Evolutionary conservation across 345 rosid genomes (phyloP), one percentile per base, ranked within the genome.

Genomic region (Cardamine resedifolia): DNA sequence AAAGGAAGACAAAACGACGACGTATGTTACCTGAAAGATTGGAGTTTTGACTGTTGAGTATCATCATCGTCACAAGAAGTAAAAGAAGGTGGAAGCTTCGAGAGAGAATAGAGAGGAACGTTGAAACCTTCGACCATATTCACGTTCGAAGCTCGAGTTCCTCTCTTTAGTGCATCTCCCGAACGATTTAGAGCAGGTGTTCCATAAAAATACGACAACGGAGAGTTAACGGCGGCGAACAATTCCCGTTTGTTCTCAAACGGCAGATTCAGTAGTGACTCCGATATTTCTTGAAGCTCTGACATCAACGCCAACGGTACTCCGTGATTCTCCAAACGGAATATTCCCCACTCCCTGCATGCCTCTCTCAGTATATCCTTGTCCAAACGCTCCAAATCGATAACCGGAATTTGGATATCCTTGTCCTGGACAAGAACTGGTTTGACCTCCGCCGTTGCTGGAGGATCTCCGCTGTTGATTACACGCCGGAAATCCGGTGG

Each of bases 161-260:
- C 79, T 14, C 74, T 73, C 9, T 61, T 30, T 0, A 90, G 53
- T 70, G 90, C 86, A 53, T 77, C 60, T 24, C 98, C 96, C 0
- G 91, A 79, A 4, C 79, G 83, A 19, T 86, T 85, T 0, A 92
- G 77, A 24, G 81, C 88, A 23, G 93, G 89, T 20, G 91, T 87
- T 41, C 96, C 98, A 88, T 91, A 88, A 28, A 88, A 90, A 76
- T 92, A 90, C 28, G 96, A 88, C 81, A 64, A n/a, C 52, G 33
- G 79, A 49, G 77, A 86, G 5, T 68, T 75, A 61, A 75, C 70
- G 74, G 65, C 45, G n/a, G 61, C 56, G 39, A 77, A 70, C 72
- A 77, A 14, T 3, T 63, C 44, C 67, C 41, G 71, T 77, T 71
- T 77, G 4, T 16, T 31, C 48, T 86, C 87, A 58, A 85, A 88